Conservation (phyloP, 2,329 filamentous ascomycete species). For the Trichoderma sp. region DNA sequence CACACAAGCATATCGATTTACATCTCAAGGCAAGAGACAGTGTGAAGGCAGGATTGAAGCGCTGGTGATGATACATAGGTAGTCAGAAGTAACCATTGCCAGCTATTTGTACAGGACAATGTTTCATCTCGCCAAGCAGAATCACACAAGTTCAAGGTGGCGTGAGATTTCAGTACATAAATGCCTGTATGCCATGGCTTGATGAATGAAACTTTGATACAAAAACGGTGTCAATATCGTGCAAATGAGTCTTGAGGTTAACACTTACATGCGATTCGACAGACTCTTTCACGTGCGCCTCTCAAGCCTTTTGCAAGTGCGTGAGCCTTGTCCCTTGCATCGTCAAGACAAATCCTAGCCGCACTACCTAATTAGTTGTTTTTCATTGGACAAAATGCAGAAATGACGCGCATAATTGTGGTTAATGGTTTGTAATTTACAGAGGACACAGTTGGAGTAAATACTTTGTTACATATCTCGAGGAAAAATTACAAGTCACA, state of each 20-base stretch:
- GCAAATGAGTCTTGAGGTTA: not conserved
- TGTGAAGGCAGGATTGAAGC: not conserved
- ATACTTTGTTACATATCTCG: not conserved
- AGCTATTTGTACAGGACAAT: too few species aligned
- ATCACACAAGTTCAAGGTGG: not conserved
- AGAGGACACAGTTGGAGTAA: not conserved
- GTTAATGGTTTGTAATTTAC: not conserved
- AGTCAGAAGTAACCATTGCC: not conserved
- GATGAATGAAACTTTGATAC: not conserved
- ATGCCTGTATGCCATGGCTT: accelerated
- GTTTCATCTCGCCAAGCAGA: not conserved
- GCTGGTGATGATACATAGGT: not conserved
- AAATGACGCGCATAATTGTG: not conserved
- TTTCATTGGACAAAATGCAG: not conserved
- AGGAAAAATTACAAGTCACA: not conserved
- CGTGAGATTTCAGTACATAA: accelerated
- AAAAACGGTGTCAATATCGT: not conserved
- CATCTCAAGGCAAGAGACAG: not conserved
- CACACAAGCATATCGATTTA: too few species aligned
- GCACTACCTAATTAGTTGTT: not conserved
- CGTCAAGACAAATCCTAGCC: not conserved
- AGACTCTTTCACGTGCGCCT: not conserved
- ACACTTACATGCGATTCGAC: not conserved
- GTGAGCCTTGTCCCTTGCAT: not conserved
- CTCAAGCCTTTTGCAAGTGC: not conserved